Conservation (phyloP, 805 yeast genomes). For the Candida morakotiae region DNA sequence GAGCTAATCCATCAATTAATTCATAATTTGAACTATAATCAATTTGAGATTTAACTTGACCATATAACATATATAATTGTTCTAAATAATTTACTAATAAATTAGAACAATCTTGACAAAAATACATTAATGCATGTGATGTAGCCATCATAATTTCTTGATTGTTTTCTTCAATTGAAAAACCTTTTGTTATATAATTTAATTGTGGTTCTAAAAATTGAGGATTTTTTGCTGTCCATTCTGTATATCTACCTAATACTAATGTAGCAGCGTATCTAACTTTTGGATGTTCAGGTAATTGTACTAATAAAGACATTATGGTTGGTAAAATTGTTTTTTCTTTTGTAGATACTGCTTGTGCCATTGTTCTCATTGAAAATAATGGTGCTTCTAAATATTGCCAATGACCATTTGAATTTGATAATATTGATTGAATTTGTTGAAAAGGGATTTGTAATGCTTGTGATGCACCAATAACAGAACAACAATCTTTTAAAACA, state of each 20-base stretch:
- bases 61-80: constrained; percentile 73
- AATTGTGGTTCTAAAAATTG: constrained; percentile 77
- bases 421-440: constrained; percentile 45
- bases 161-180: constrained; percentile 28
- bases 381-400: constrained; percentile 87
- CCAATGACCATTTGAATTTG: constrained; percentile 46
- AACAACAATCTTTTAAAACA: constrained; percentile 93
- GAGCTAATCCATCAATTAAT: constrained; percentile 85
- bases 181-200: constrained; percentile 78
- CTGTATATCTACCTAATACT: constrained; percentile 92
- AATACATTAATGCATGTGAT: constrained; percentile 88
- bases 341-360: constrained; percentile 70
- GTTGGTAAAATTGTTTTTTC: constrained; percentile 71
- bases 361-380: constrained; percentile 90
- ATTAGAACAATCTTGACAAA: constrained; percentile 84
- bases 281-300: constrained; percentile 79
- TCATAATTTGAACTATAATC: constrained; percentile 72
- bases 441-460: constrained; percentile 71
- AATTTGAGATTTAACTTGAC: constrained; percentile 44
- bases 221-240: constrained; percentile 89
- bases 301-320: constrained; percentile 64
- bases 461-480: constrained; percentile 72
- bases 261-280: constrained; percentile 89
- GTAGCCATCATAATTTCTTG: constrained; percentile 74
- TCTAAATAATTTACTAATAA: constrained; percentile 63